Evolutionary conservation across 345 rosid species (phyloP), one percentile per base, ranked within the genome.

Genomic region (Eucalyptus pauciflora): DNA sequence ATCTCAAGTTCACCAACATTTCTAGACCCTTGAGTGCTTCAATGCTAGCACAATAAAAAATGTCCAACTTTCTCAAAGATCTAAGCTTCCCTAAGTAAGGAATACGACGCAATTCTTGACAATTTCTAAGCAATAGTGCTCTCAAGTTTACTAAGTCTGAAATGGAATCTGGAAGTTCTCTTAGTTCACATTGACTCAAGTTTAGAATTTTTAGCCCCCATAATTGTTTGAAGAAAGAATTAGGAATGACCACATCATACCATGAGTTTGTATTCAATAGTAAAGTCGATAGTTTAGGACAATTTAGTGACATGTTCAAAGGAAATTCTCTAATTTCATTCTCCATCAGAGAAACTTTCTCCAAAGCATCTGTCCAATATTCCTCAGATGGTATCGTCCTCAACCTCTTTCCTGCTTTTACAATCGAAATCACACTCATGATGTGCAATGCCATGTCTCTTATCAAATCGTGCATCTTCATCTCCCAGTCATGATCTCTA

Each of bases 391-490:
- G 86, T 6, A 80, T 29, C 15, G 29, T n/a, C 8, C 5, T n/a
- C 50, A 91, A 27, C 52, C 29, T 14, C 14, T 45, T 5, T 12
- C 92, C 52, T 31, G 89, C 87, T 51, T 86, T 54, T 25, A 88
- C 90, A 80, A 90, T 50, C 27, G 60, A 86, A 10, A 14, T 90
- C 10, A 1, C 49, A 1, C 85, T 54, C 37, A 87, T 89, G 8
- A 90, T 81, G n/a, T 37, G 83, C 33, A 91, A 20, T 33, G 94
- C 91, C 92, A 93, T 87, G 16, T 89, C 92, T 86, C 92, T 90
- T 12, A 91, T 58, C 51, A 92, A 7, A n/a, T 80, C 91, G 81
- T 91, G 92, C 93, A 92, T 92, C 50, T 50, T 91, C 90, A 89
- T 31, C 17, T 24, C 41, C 6, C 11, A 52, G 37, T 4, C 41